phyloP scores from a whole-genome alignment of 2,329 filamentous ascomycete genomes.

The Capronia coronata region DNA sequence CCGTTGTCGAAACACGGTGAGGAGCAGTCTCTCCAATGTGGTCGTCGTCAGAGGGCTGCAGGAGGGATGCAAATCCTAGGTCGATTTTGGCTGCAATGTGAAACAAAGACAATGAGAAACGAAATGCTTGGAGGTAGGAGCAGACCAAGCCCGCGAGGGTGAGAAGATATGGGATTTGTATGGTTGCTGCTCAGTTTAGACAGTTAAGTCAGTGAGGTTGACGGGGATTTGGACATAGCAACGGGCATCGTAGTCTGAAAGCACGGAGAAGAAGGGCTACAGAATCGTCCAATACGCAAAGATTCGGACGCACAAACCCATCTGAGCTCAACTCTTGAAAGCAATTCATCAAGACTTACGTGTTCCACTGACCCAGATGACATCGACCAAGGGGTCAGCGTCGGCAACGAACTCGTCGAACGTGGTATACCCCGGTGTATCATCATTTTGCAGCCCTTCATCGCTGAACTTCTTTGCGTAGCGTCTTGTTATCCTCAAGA shows the following conservation, averaged over 20 bases:
- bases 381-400: slow-evolving; percentile 66
- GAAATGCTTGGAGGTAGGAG: slow-evolving; percentile 66
- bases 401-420: slow-evolving; percentile 68
- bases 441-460: slow-evolving; percentile 31
- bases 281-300: no score
- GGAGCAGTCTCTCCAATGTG: slow-evolving; percentile 60
- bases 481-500: slow-evolving; percentile 47
- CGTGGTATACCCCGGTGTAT: slow-evolving; percentile 49
- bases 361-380: slow-evolving; percentile 81
- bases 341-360: slow-evolving; percentile 51
- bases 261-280: no score
- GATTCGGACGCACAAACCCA: no score
- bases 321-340: background rate
- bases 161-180: slow-evolving; percentile 80
- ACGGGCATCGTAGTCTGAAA: no score
- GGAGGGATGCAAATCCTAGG: slow-evolving; percentile 69
- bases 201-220: slow-evolving; percentile 3
- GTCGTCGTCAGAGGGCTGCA: slow-evolving; percentile 47
- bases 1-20: slow-evolving; percentile 58
- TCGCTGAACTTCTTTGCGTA: slow-evolving; percentile 47
- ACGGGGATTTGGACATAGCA: no score
- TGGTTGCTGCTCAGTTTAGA: slow-evolving; percentile 48
- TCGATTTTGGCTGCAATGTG: slow-evolving; percentile 70
- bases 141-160: slow-evolving; percentile 67
- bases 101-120: slow-evolving; percentile 64